A percentile compares a stretch with the other conserved stretches of the same genome.
These are phyloP conservation scores for Auriscalpium microsporum DNA, from an alignment of 768 basidiomycete genomes.

Conservation along the genomic window DNA sequence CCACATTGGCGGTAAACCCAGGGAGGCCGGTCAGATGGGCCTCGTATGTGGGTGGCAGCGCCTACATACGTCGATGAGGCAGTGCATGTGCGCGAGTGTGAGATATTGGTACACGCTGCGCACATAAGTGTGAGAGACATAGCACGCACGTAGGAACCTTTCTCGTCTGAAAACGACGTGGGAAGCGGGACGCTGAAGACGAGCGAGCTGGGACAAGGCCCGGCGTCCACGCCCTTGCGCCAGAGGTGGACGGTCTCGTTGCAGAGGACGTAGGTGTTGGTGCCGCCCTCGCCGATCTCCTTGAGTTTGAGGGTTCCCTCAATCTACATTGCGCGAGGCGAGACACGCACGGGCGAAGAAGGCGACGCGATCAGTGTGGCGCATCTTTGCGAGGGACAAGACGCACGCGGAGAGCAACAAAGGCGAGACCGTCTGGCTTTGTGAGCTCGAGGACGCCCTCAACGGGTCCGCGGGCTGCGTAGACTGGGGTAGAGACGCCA, in stretches of 20 bases:
- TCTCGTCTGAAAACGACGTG: conserved; percentile 45
- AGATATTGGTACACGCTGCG: neutral
- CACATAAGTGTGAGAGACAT: neutral
- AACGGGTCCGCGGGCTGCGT: conserved; percentile 5
- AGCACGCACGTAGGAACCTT: conserved; percentile 46
- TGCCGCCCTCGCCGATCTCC: conserved; percentile 41
- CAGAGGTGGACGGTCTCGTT: conserved; percentile 48
- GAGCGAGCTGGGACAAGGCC: conserved; percentile 43
- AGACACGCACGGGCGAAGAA: neutral
- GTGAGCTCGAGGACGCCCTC: conserved; percentile 9
- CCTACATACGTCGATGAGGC: conserved; percentile 26
- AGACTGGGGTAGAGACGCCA: conserved; percentile 2
- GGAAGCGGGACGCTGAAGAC: conserved; percentile 53
- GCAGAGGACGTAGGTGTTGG: conserved; percentile 41
- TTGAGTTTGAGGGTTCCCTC: conserved; percentile 20
- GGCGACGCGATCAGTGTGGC: too few species aligned
- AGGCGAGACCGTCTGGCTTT: conserved; percentile 9
- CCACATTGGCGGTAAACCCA: conserved; percentile 59
- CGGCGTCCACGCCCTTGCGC: conserved; percentile 36
- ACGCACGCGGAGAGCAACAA: conserved; percentile 12
- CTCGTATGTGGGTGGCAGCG: conserved; percentile 62
- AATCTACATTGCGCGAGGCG: conserved; percentile 11
- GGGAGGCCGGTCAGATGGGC: conserved; percentile 64
- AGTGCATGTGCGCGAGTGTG: neutral
- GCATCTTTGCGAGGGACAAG: too few species aligned